phyloP scores from a whole-genome alignment of 805 yeast species.

The Saccharomycopsis lassenensis region DNA sequence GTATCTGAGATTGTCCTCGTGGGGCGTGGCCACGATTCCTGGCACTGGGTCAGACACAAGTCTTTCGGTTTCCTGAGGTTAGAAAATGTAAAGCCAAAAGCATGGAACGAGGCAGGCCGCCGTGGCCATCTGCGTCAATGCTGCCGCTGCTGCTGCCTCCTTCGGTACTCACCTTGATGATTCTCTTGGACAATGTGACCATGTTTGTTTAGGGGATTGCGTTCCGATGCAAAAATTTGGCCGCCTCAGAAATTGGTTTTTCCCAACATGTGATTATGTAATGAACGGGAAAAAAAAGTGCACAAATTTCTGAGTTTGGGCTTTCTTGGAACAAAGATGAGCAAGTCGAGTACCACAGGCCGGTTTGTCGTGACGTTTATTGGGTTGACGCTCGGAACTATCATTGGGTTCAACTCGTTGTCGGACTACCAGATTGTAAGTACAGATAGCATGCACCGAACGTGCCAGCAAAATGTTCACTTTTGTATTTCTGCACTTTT shows the following conservation, averaged over 20 bases:
- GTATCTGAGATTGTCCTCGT: slow-evolving; percentile 86
- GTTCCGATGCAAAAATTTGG: no score
- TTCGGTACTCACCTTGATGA: slow-evolving; percentile 53
- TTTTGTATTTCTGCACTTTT: background rate
- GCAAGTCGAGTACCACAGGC: slow-evolving; percentile 7
- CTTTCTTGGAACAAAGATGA: background rate
- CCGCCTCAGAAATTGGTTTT: no score
- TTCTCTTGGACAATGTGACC: slow-evolving; percentile 68
- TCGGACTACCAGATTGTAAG: slow-evolving; percentile 17
- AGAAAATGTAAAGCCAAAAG: background rate
- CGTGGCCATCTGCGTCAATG: background rate
- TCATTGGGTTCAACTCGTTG: slow-evolving; percentile 10
- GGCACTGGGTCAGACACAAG: slow-evolving; percentile 91
- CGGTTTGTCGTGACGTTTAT: slow-evolving; percentile 11
- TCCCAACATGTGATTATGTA: background rate
- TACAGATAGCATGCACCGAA: no score
- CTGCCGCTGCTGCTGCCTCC: background rate
- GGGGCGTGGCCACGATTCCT: slow-evolving; percentile 88
- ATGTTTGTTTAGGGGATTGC: no score
- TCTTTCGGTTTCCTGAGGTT: slow-evolving; percentile 75
- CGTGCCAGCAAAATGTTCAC: no score
- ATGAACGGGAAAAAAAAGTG: background rate
- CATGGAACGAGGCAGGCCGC: no score
- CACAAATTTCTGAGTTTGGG: background rate
- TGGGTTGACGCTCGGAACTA: slow-evolving; percentile 10